Evolutionary conservation across 2,329 filamentous ascomycete species (phyloP).

Genomic region (Aspergillus sp.): DNA sequence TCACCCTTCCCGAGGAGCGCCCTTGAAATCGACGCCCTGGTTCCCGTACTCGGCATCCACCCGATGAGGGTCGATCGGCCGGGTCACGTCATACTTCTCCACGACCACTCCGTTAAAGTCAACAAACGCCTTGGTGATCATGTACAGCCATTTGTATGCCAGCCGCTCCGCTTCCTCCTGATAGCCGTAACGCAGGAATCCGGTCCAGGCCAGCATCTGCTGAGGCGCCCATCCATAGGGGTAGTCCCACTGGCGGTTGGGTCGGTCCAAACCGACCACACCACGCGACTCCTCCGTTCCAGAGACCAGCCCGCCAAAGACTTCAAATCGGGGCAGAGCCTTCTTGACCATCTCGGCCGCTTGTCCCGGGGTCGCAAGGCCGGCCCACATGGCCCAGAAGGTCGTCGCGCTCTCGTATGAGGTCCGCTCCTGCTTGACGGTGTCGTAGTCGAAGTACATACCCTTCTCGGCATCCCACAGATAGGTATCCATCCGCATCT

Average conservation of each 20-base stretch:
- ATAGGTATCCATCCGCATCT: conserved; percentile 84
- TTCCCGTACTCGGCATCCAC: conserved; percentile 98
- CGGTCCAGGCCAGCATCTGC: conserved; percentile 97
- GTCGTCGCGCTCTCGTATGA: conserved; percentile 90
- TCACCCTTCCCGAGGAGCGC: conserved; percentile 92
- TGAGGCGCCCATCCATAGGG: conserved; percentile 98
- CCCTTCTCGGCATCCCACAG: conserved; percentile 89
- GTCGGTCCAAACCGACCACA: conserved; percentile 72
- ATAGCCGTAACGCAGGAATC: conserved; percentile 86
- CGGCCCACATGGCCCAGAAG: conserved; percentile 97
- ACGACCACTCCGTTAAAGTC: conserved; percentile 98
- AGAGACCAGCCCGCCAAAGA: conserved; percentile 80
- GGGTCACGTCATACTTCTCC: conserved; percentile 97
- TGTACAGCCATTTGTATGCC: conserved; percentile 95
- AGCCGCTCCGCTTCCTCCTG: conserved; percentile 83
- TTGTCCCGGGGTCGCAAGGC: conserved; percentile 79
- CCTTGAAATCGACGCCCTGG: conserved; percentile 92
- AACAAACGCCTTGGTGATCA: conserved; percentile 97
- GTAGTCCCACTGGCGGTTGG: conserved; percentile 97
- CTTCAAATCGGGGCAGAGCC: conserved; percentile 84
- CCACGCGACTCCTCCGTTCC: conserved; percentile 90
- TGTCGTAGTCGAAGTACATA: conserved; percentile 98
- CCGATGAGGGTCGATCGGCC: conserved; percentile 83
- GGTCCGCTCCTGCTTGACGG: conserved; percentile 73
- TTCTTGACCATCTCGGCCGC: conserved; percentile 78